Conservation (phyloP, 257 asterid genomes). For the Solanum pennellii region DNA sequence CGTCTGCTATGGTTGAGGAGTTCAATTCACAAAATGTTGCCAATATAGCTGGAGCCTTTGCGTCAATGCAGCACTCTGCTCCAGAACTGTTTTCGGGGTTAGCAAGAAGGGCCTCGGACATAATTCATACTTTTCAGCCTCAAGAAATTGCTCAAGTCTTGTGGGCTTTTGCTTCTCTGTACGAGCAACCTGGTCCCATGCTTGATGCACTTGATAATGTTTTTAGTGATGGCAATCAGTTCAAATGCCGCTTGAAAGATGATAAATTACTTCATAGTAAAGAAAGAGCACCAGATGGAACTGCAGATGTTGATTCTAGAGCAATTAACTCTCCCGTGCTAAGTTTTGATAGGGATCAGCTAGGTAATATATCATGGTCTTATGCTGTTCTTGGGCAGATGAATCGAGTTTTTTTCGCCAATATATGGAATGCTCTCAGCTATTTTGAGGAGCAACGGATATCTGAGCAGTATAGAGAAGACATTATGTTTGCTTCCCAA, state of each 20-base stretch:
- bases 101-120: conserved; percentile 47
- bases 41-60: conserved; percentile 87
- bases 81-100: conserved; percentile 59
- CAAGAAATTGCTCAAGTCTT: conserved; percentile 85
- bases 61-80: conserved; percentile 93
- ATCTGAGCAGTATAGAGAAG: conserved; percentile 63
- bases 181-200: conserved; percentile 51
- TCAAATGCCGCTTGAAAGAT: conserved; percentile 17
- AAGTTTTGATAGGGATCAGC: conserved; percentile 55
- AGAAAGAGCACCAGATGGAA: conserved; percentile 10
- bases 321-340: conserved; percentile 14
- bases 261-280: conserved; percentile 19
- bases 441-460: conserved; percentile 48
- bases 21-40: conserved; percentile 90
- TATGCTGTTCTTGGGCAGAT: conserved; percentile 78
- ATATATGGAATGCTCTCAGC: conserved; percentile 52
- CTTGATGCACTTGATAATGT: conserved; percentile 59
- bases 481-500: conserved; percentile 83
- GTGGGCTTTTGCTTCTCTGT: conserved; percentile 97
- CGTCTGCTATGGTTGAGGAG: conserved; percentile 51
- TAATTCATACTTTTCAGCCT: conserved; percentile 56
- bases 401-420: conserved; percentile 42
- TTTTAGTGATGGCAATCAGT: conserved; percentile 28
- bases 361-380: conserved; percentile 80
- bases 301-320: not conserved